These are phyloP conservation scores for Aureobasidium sp. DNA, from an alignment of 2,329 filamentous ascomycete species.

Conservation along the genomic window DNA sequence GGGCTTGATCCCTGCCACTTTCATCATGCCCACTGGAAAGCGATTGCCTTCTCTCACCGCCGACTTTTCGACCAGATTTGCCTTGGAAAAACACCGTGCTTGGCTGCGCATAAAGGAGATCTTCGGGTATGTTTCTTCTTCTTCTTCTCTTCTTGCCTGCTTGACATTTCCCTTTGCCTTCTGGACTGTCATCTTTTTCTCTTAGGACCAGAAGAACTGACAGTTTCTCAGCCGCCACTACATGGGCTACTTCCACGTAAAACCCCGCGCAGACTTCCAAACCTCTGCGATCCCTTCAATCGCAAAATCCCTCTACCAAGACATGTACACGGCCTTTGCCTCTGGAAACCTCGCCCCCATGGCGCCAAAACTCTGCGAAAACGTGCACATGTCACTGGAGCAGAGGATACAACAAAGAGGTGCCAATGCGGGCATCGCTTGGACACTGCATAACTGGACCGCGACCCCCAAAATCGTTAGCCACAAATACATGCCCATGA, in stretches of 20 bases:
- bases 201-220: neutral
- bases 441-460: conserved; percentile 25
- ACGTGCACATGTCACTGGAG: conserved; percentile 22
- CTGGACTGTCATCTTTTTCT: too few relatives aligned
- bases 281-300: conserved; percentile 29
- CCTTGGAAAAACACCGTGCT: conserved; percentile 13
- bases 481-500: conserved; percentile 25
- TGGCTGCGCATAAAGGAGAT: conserved; percentile 4
- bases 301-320: conserved; percentile 34
- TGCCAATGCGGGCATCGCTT: conserved; percentile 25
- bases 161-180: too few relatives aligned
- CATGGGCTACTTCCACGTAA: conserved; percentile 22
- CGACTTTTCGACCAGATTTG: conserved; percentile 11
- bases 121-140: neutral
- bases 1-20: conserved; percentile 36
- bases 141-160: too few relatives aligned
- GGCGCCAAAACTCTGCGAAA: conserved; percentile 18
- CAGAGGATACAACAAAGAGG: conserved; percentile 28
- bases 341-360: conserved; percentile 28
- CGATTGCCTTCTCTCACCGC: conserved; percentile 19
- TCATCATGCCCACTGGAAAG: conserved; percentile 24
- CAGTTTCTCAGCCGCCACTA: neutral
- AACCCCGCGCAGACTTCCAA: conserved; percentile 25
- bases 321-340: conserved; percentile 42
- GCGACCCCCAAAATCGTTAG: conserved; percentile 21